These are phyloP conservation scores for Cladophialophora carrionii DNA, from an alignment of 2,329 filamentous ascomycete species.

Conservation along the genomic window DNA sequence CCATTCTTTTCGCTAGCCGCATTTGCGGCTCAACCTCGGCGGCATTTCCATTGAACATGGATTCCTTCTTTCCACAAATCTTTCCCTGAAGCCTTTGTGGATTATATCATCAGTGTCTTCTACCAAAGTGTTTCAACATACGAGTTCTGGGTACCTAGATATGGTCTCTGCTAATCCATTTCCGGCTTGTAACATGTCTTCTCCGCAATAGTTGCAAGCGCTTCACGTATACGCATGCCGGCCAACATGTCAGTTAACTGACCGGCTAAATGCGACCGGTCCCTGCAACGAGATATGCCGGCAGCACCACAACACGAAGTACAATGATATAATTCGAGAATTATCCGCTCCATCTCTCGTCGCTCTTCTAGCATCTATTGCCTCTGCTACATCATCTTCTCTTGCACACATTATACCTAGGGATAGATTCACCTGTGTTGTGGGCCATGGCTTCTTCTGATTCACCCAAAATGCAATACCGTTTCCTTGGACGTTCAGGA, in stretches of 20 bases:
- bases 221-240: not conserved
- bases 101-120: not conserved
- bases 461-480: conserved; percentile 67
- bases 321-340: not conserved
- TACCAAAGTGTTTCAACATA: not conserved
- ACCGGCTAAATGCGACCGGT: conserved; percentile 12
- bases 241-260: not conserved
- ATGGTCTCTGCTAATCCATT: not conserved
- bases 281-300: conserved; percentile 1
- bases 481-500: conserved; percentile 70
- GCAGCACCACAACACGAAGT: not conserved
- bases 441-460: conserved; percentile 34
- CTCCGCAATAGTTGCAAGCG: not conserved
- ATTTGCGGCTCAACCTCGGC: not conserved
- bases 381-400: not conserved
- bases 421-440: not conserved
- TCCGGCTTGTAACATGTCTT: not conserved
- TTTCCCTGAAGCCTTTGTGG: not conserved
- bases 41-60: not conserved
- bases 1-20: not conserved
- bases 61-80: not conserved
- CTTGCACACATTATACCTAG: not conserved
- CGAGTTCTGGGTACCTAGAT: too few relatives aligned
- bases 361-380: not conserved
- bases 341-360: not conserved